phyloP scores from a whole-genome alignment of 768 basidiomycete species.

The Leucocoprinus leucothites region DNA sequence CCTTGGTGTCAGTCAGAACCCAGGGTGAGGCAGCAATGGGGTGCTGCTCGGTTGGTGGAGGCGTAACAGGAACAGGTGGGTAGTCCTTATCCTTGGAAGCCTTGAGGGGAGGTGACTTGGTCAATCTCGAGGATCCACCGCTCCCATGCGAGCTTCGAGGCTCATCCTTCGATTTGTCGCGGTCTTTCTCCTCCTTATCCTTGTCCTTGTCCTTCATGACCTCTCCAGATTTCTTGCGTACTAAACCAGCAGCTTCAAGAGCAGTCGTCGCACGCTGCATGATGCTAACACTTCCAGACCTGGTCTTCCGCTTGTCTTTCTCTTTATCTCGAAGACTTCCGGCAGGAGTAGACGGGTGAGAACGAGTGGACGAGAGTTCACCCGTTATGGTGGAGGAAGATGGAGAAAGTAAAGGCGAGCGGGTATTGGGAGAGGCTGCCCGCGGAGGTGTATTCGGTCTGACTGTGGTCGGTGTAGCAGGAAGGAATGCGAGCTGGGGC shows the following conservation, averaged over 20 bases:
- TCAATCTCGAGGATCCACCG: constrained; percentile 53
- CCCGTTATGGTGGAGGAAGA: constrained; percentile 45
- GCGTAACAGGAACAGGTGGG: constrained; percentile 41
- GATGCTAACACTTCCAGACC: constrained; percentile 91
- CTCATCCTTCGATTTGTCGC: constrained; percentile 44
- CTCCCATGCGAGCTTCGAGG: constrained; percentile 65
- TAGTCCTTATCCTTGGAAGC: constrained; percentile 44
- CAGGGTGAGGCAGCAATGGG: constrained; percentile 60
- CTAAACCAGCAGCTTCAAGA: constrained; percentile 79
- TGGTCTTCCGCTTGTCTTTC: constrained; percentile 54
- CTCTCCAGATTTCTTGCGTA: constrained; percentile 80
- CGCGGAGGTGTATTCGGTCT: constrained; percentile 55
- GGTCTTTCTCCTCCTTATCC: constrained; percentile 45
- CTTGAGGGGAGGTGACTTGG: constrained; percentile 67
- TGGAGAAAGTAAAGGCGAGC: constrained; percentile 56
- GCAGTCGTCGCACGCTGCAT: constrained; percentile 95
- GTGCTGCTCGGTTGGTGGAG: constrained; percentile 42
- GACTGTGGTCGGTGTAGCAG: constrained; percentile 66
- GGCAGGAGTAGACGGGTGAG: constrained; percentile 69
- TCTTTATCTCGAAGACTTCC: constrained; percentile 59
- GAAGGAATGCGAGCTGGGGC: constrained; percentile 71
- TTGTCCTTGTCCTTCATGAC: constrained; percentile 58
- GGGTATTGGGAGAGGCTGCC: constrained; percentile 35
- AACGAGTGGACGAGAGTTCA: constrained; percentile 51
- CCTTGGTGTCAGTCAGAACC: constrained; percentile 54